These are phyloP conservation scores for Ceratocystis harringtonii DNA, from an alignment of 2,329 filamentous ascomycete genomes.

Conservation along the genomic window DNA sequence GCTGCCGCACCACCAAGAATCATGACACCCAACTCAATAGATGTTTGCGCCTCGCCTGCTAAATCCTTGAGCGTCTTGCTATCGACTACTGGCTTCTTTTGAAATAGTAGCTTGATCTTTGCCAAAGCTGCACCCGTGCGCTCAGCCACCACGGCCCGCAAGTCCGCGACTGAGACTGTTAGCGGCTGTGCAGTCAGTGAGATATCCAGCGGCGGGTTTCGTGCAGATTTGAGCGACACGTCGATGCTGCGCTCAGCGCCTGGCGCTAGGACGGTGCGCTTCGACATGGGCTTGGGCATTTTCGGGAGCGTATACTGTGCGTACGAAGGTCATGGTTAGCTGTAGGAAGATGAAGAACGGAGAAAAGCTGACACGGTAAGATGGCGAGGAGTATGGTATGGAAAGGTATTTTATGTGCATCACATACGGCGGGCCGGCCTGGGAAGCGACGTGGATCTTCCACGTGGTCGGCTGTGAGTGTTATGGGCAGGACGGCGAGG, in stretches of 20 bases:
- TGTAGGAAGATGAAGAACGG: not conserved
- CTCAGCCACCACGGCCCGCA: constrained; percentile 55
- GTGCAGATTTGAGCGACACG: constrained; percentile 58
- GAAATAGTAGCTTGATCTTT: constrained; percentile 73
- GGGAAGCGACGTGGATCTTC: constrained; percentile 71
- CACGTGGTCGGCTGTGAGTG: constrained; percentile 79
- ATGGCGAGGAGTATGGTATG: not conserved
- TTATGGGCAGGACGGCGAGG: constrained; percentile 63
- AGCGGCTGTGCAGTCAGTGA: constrained; percentile 46
- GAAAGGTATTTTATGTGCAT: not conserved
- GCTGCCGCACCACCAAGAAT: constrained; percentile 55
- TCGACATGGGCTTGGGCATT: constrained; percentile 43
- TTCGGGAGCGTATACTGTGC: constrained; percentile 56
- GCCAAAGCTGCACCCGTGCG: constrained; percentile 50
- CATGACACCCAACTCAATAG: constrained; percentile 74
- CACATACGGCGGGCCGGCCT: constrained; percentile 54
- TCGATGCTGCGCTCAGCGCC: constrained; percentile 38
- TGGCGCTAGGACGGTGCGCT: constrained; percentile 33
- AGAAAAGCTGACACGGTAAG: not conserved
- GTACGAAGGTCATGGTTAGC: not conserved
- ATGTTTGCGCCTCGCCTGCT: constrained; percentile 33
- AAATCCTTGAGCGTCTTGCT: constrained; percentile 64
- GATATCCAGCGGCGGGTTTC: constrained; percentile 57
- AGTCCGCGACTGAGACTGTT: constrained; percentile 60
- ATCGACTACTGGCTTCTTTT: constrained; percentile 73